Base-by-base conservation (phyloP, 805 yeast genomes). In the Candida ovalis region DNA sequence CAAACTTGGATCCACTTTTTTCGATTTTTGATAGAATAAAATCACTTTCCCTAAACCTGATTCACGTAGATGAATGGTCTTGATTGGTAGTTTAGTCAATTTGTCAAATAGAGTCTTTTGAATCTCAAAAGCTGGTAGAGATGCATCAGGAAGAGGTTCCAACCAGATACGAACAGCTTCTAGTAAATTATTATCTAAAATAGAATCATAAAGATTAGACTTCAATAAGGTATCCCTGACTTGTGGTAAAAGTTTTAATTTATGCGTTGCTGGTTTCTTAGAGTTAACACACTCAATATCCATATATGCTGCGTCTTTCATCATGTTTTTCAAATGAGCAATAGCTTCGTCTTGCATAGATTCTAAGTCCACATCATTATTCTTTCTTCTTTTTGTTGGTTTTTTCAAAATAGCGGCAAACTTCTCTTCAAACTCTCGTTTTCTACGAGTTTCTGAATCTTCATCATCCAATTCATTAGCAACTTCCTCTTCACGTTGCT, bases 111-210 rank as follows among this genome's bases (percentile, higher is more conserved):
- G 70, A 47, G 86, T 91, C 66, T 86, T 88, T 67, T 94, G 99
- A 55, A 94, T 92, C 66, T 90, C 96, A 70, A 86, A 94, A 1
- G 96, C 91, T n/a, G 99, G 99, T 69, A 94, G 76, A 10, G 97
- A 88, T 41, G 95, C 96, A 74, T 95, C 98, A 3, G 99, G 99
- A 59, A 94, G 76, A 27, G 99, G 99, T 68, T 94, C 99, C 49
- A 94, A 75, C 99, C 99, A 94, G 65, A 89, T 84, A 58, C 98
- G 79, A 24, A 94, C 91, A 44, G 96, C 92, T 60, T 92, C 97
- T 50, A 94, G 74, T 58, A 94, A 69, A 67, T 94, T 94, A 66
- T 94, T 94, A 71, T 94, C 99, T 61, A 94, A 75, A 50, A 94
- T 88, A 25, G 96, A 86, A 62, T 92, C 96, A 30, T 96, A 91